Percentiles rank a stretch among this genome's conserved stretches.
Evolutionary conservation across 768 basidiomycete species (phyloP).

Genomic region (Calocera cornea): DNA sequence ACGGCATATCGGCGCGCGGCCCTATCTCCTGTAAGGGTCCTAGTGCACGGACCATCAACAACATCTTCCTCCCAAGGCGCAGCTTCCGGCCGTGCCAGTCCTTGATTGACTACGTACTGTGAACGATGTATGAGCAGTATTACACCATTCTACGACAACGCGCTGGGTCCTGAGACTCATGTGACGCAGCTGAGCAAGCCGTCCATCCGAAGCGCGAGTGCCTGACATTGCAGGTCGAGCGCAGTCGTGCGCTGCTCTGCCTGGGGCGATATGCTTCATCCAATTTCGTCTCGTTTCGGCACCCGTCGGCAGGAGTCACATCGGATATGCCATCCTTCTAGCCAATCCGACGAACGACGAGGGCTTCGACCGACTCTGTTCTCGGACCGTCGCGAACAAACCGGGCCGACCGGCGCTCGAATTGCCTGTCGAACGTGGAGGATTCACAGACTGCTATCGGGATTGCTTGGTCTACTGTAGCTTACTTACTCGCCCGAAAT

Average conservation of each 20-base stretch:
- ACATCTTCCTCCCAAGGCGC: too few relatives aligned
- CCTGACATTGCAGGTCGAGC: slow-evolving; percentile 88
- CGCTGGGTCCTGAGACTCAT: slow-evolving; percentile 90
- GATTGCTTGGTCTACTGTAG: too few relatives aligned
- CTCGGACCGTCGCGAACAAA: too few relatives aligned
- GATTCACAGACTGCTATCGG: too few relatives aligned
- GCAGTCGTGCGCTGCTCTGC: slow-evolving; percentile 88
- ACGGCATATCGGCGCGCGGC: too few relatives aligned
- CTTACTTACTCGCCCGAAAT: too few relatives aligned
- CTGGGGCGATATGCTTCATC: slow-evolving; percentile 97
- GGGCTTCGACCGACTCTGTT: slow-evolving; percentile 97
- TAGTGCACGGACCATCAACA: too few relatives aligned
- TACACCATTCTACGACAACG: slow-evolving; percentile 98
- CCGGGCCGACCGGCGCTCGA: too few relatives aligned
- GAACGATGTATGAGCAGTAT: slow-evolving; percentile 97
- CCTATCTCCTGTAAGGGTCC: too few relatives aligned
- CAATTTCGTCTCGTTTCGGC: slow-evolving; percentile 99
- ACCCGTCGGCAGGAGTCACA: slow-evolving; percentile 97
- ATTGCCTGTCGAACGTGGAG: too few relatives aligned
- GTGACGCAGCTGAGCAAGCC: slow-evolving; percentile 86
- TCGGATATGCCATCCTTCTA: slow-evolving; percentile 84
- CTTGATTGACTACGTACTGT: slow-evolving; percentile 93
- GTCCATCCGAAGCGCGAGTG: slow-evolving; percentile 91
- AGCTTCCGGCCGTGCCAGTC: slow-evolving; percentile 99
- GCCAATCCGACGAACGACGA: slow-evolving; percentile 97